Evolutionary conservation across 345 rosid genomes (phyloP).

Genomic region (Lepidium sativum): DNA sequence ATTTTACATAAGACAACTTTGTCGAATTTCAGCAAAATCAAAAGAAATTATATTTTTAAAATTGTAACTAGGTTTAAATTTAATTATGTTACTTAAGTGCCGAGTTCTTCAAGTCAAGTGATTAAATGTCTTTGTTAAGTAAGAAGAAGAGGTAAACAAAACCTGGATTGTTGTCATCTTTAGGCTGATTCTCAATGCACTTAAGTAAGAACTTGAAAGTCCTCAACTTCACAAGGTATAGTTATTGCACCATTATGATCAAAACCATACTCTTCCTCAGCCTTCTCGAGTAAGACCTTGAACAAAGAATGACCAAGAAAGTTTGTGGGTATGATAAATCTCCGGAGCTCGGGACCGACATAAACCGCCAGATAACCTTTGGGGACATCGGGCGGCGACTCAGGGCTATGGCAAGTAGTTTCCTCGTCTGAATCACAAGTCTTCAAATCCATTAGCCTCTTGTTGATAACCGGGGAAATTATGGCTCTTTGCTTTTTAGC

Average conservation of each 20-base stretch:
- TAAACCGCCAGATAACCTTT: conserved; percentile 82
- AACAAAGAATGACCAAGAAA: conserved; percentile 74
- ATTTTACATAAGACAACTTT: no score
- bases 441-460: conserved; percentile 35
- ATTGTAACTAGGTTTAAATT: no score
- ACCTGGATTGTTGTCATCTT: conserved; percentile 29
- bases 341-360: conserved; percentile 82
- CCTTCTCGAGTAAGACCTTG: conserved; percentile 75
- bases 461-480: conserved; percentile 39
- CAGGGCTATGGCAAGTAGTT: conserved; percentile 55
- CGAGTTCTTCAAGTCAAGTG: no score
- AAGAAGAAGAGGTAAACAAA: neutral
- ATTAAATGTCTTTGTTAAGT: no score
- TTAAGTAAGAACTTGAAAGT: conserved; percentile 79
- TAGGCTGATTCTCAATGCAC: conserved; percentile 64
- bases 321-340: conserved; percentile 85
- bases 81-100: neutral
- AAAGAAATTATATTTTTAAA: no score
- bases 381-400: conserved; percentile 69
- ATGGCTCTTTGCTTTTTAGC: conserved; percentile 21
- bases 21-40: no score
- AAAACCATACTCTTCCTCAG: conserved; percentile 87
- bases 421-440: conserved; percentile 83
- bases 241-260: conserved; percentile 79
- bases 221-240: conserved; percentile 88